Evolutionary conservation across 306 rosid species (phyloP).

Genomic region (Pyrus bretschneideri): DNA sequence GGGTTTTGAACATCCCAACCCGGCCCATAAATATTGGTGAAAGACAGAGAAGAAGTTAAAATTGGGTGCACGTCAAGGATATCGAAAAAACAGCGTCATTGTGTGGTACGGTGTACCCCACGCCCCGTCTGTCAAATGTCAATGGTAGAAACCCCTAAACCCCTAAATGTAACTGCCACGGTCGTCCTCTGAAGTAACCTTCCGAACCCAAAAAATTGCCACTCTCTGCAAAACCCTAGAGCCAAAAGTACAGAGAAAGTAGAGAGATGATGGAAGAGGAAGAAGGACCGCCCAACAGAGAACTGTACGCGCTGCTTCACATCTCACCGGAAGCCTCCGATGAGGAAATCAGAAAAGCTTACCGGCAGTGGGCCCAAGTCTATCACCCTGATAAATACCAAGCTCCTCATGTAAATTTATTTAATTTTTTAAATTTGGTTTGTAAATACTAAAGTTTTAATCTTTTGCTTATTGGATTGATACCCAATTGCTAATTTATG

Average conservation of each 20-base stretch:
- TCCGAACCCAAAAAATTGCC: background rate
- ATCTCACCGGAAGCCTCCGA: conserved; percentile 90
- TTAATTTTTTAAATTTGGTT: background rate
- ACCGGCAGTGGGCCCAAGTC: conserved; percentile 96
- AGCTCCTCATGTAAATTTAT: conserved; percentile 53
- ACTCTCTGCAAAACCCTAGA: background rate
- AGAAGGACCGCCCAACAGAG: conserved; percentile 51
- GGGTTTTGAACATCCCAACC: background rate
- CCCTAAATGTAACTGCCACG: conserved; percentile 1
- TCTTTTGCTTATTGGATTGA: background rate
- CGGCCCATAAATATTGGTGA: background rate
- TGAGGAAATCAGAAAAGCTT: conserved; percentile 92
- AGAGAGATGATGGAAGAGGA: conserved; percentile 46
- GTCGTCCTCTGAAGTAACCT: background rate
- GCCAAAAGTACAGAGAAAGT: background rate
- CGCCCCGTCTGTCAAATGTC: too few species aligned
- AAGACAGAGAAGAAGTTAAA: background rate
- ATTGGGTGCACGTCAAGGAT: background rate
- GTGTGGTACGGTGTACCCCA: background rate
- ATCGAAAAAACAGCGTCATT: background rate
- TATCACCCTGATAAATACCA: conserved; percentile 95
- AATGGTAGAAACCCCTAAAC: conserved; percentile 13
- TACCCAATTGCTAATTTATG: background rate
- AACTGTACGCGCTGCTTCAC: conserved; percentile 79
- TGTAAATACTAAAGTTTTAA: background rate